Percentiles rank a stretch among this genome's conserved stretches.
Conservation (phyloP, 2,329 filamentous ascomycete genomes). For the Neofusicoccum umdonicola region DNA sequence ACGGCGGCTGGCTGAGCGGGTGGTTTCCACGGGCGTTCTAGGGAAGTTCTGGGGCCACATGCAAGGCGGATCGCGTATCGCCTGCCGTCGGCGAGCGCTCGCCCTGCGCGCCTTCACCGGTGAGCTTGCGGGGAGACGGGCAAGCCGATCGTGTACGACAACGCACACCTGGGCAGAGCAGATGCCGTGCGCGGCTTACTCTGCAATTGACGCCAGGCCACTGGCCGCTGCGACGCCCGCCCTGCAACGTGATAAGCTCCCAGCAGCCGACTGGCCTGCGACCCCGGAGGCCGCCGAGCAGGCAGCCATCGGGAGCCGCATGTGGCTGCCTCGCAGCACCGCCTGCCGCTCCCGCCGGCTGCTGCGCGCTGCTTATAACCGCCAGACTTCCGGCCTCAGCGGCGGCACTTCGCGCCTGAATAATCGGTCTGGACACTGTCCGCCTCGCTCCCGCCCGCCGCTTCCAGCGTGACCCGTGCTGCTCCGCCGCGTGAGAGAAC, state of each 20-base stretch:
- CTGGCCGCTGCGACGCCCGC: not conserved
- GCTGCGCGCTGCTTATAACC: not conserved
- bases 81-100: not conserved
- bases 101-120: conserved; percentile 10
- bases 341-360: not conserved
- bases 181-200: not conserved
- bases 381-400: not conserved
- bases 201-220: not conserved
- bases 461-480: not conserved
- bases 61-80: not conserved
- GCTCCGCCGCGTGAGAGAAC: not conserved
- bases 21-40: conserved; percentile 2
- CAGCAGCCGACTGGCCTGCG: not conserved
- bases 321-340: not conserved
- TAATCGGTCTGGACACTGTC: not conserved
- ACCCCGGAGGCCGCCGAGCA: conserved; percentile 1
- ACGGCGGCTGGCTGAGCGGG: not conserved
- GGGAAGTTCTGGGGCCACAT: not conserved
- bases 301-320: conserved; percentile 6
- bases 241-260: conserved; percentile 10
- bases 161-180: not conserved
- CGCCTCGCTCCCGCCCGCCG: not conserved
- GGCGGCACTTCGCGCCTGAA: not conserved
- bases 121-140: conserved; percentile 8
- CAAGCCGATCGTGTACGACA: conserved; percentile 2